Conservation (phyloP, 345 rosid genomes). For the Litchi chinensis region DNA sequence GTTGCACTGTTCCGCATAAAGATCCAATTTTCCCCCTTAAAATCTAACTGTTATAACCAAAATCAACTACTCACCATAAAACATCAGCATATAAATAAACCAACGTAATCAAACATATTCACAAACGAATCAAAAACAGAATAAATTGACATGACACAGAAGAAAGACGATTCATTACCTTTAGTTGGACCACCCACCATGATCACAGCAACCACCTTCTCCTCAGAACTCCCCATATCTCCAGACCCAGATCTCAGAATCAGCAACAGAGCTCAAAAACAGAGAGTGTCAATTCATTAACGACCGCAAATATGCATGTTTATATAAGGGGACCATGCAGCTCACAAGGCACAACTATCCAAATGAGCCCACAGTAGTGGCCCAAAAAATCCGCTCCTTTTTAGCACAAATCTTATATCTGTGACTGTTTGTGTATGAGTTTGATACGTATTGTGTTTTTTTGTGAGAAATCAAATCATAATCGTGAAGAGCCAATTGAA, state of each 20-base stretch:
- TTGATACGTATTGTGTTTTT: not conserved
- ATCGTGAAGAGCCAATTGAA: slow-evolving; percentile 5
- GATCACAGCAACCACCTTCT: slow-evolving; percentile 90
- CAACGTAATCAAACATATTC: not conserved
- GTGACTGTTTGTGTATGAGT: not conserved
- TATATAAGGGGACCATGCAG: not conserved
- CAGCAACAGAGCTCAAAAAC: slow-evolving; percentile 13
- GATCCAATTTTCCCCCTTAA: not conserved
- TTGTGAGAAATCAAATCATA: not conserved
- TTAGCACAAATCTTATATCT: not conserved
- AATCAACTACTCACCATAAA: not conserved
- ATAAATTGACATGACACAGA: not conserved
- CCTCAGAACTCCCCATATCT: slow-evolving; percentile 70
- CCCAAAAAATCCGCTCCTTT: slow-evolving; percentile 4
- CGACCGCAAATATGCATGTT: not conserved
- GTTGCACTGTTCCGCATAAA: slow-evolving; percentile 2
- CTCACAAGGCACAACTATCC: not conserved
- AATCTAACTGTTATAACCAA: slow-evolving; percentile 7
- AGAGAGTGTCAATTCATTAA: not conserved
- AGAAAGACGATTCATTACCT: slow-evolving; percentile 46
- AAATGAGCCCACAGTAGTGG: not conserved
- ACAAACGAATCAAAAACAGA: not conserved
- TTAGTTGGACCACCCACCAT: slow-evolving; percentile 99
- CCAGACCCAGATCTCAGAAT: slow-evolving; percentile 47
- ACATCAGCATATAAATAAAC: not conserved